These are phyloP conservation scores for Tylopilus vinaceipallidus DNA, from an alignment of 768 basidiomycete species.

Conservation along the genomic window DNA sequence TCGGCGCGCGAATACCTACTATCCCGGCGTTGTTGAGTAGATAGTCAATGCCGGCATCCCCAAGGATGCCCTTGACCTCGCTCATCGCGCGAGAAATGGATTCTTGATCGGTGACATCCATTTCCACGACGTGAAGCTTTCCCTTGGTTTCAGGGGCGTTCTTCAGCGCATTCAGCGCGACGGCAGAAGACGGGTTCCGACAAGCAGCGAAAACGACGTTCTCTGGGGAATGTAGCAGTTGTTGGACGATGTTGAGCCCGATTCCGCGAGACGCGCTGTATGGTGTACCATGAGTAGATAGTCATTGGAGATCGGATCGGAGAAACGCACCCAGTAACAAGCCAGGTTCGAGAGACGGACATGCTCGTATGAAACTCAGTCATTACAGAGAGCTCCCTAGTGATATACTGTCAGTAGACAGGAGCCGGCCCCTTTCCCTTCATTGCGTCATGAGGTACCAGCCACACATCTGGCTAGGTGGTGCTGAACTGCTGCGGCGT, in stretches of 20 bases:
- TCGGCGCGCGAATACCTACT: conserved; percentile 20
- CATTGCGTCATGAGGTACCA: no score
- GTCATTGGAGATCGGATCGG: background rate
- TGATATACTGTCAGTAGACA: no score
- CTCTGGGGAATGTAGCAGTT: background rate
- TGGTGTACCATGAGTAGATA: background rate
- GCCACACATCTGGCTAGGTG: no score
- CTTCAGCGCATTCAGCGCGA: background rate
- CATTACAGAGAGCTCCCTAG: no score
- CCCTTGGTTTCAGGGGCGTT: background rate
- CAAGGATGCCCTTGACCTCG: conserved; percentile 20
- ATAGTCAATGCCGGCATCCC: conserved; percentile 34
- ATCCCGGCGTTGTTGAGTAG: conserved; percentile 40
- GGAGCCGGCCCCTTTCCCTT: no score
- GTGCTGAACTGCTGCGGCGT: no score
- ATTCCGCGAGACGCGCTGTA: conserved; percentile 9
- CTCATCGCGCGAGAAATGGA: conserved; percentile 24
- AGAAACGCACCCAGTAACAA: conserved; percentile 9
- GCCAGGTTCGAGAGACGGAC: conserved; percentile 5
- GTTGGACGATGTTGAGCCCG: conserved; percentile 6
- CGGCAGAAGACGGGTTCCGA: background rate
- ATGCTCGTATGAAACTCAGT: no score
- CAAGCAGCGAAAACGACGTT: conserved; percentile 12
- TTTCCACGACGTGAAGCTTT: conserved; percentile 29
- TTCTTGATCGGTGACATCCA: conserved; percentile 32